A percentile compares a stretch with the other conserved stretches of the same genome.
These are phyloP conservation scores for Xanthoconium stramineum DNA, from an alignment of 768 basidiomycete species.

Conservation along the genomic window DNA sequence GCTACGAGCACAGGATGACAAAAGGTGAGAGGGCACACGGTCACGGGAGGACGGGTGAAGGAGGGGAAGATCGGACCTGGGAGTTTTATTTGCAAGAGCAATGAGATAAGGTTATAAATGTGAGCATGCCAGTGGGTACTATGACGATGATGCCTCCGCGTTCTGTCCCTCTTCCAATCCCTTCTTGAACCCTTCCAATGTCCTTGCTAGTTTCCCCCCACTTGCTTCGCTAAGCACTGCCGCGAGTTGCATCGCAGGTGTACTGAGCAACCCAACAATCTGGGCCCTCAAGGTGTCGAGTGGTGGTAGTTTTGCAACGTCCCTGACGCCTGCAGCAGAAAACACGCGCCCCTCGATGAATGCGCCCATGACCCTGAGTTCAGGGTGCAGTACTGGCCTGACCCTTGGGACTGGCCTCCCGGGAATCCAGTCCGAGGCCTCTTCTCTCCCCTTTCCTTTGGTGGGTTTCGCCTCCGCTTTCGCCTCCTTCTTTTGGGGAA, in stretches of 20 bases:
- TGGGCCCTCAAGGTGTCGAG: conserved; percentile 77
- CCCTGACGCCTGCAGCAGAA: conserved; percentile 52
- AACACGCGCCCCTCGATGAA: conserved; percentile 76
- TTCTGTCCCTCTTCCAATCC: conserved; percentile 52
- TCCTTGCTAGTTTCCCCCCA: conserved; percentile 66
- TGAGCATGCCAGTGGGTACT: conserved; percentile 8
- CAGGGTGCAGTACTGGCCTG: conserved; percentile 54
- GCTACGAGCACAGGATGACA: conserved; percentile 94
- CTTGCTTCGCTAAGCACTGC: conserved; percentile 66
- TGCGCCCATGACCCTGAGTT: conserved; percentile 72
- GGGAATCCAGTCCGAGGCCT: conserved; percentile 60
- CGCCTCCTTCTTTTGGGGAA: conserved; percentile 56
- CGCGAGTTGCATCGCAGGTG: conserved; percentile 71
- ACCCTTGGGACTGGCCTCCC: conserved; percentile 65
- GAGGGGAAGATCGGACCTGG: conserved; percentile 84
- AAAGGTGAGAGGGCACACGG: conserved; percentile 76
- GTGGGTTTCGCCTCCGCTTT: conserved; percentile 40
- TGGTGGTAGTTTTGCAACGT: conserved; percentile 72
- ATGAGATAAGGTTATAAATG: conserved; percentile 12
- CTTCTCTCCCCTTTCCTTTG: conserved; percentile 48
- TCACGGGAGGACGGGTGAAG: conserved; percentile 63
- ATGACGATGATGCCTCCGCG: conserved; percentile 19
- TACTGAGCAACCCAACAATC: conserved; percentile 78
- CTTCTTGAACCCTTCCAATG: conserved; percentile 71
- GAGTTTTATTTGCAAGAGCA: conserved; percentile 61